These are phyloP conservation scores for Theobroma grandiflorum DNA, from an alignment of 441 rosid species.

Conservation along the genomic window DNA sequence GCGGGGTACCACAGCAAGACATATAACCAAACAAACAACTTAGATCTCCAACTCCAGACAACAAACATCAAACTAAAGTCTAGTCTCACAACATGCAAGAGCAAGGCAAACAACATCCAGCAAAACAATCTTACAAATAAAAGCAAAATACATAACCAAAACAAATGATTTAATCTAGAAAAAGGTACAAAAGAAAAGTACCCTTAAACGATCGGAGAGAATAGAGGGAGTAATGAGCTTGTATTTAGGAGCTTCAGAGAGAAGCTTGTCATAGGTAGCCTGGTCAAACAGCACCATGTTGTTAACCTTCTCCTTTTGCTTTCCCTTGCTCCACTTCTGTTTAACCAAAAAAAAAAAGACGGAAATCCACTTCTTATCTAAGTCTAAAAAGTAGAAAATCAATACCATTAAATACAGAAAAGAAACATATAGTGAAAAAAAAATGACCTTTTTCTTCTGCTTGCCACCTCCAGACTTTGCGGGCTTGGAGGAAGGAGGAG, in stretches of 20 bases:
- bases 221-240: constrained; percentile 70
- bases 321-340: constrained; percentile 89
- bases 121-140: neutral
- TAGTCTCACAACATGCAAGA: neutral
- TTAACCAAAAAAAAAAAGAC: neutral
- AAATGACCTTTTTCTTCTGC: constrained; percentile 74
- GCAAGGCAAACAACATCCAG: neutral
- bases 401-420: neutral
- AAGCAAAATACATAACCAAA: neutral
- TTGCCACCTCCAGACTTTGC: constrained; percentile 78
- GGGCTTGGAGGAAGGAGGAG: constrained; percentile 77
- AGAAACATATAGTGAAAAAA: neutral
- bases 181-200: constrained; percentile 16
- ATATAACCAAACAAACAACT: neutral
- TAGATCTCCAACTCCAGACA: neutral
- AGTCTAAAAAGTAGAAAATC: neutral
- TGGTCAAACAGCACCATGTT: constrained; percentile 77
- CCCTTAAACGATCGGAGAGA: constrained; percentile 70
- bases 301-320: constrained; percentile 82
- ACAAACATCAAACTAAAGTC: neutral
- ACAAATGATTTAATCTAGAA: neutral
- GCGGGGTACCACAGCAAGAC: neutral
- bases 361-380: neutral
- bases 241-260: constrained; percentile 71
- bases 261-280: constrained; percentile 72